Evolutionary conservation across 345 rosid species (phyloP).

Genomic region (Eutrema yunnanense): DNA sequence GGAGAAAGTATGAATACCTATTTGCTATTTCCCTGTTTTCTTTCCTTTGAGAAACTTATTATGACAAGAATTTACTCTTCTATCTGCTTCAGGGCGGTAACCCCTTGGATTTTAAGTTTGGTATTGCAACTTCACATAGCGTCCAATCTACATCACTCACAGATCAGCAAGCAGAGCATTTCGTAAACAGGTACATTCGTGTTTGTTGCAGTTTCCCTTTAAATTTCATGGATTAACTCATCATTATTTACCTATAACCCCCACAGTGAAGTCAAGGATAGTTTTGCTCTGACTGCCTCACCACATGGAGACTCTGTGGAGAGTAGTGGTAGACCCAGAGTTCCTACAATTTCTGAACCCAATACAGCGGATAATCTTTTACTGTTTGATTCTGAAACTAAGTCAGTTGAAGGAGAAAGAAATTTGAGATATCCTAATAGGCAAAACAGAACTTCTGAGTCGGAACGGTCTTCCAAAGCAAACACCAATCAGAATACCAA

Average conservation of each 20-base stretch:
- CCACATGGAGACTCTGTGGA: conserved; percentile 95
- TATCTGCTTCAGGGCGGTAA: conserved; percentile 79
- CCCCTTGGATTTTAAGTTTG: conserved; percentile 95
- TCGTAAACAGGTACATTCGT: conserved; percentile 66
- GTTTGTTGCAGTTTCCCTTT: conserved; percentile 8
- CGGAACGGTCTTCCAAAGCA: conserved; percentile 63
- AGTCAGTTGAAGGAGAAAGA: conserved; percentile 53
- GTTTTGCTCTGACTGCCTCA: conserved; percentile 87
- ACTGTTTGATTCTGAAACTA: conserved; percentile 77
- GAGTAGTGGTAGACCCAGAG: conserved; percentile 89
- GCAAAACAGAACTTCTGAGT: conserved; percentile 48
- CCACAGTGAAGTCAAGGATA: conserved; percentile 91
- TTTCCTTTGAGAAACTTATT: not conserved
- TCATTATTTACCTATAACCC: conserved; percentile 19
- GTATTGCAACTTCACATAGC: conserved; percentile 65
- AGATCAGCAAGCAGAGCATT: conserved; percentile 75
- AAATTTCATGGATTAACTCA: conserved; percentile 20
- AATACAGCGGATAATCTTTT: conserved; percentile 83
- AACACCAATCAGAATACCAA: conserved; percentile 61
- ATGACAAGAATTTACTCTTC: conserved; percentile 6
- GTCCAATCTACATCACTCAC: conserved; percentile 91
- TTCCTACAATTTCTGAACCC: conserved; percentile 68
- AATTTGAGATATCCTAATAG: conserved; percentile 40
- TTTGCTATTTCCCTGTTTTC: conserved; percentile 10
- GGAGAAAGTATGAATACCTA: conserved; percentile 70